These are phyloP conservation scores for Rehmannia glutinosa DNA, from an alignment of 257 asterid species.

Conservation along the genomic window DNA sequence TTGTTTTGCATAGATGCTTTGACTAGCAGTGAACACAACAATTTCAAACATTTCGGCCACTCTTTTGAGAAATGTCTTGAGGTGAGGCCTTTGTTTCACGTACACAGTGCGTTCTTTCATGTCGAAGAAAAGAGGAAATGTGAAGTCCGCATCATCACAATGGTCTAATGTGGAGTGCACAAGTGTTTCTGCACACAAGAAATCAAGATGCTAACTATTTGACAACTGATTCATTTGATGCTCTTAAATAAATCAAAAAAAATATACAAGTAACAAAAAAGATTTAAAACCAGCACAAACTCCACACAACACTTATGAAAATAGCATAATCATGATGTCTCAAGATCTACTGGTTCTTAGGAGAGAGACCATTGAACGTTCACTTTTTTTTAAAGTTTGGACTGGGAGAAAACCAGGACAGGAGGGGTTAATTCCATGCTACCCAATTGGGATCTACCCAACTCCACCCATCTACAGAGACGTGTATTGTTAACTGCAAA, in stretches of 20 bases:
- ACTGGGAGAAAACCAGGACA: too few species aligned
- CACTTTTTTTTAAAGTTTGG: too few species aligned
- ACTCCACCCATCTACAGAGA: too few species aligned
- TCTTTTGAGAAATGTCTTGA: slow-evolving; percentile 62
- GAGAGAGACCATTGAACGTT: too few species aligned
- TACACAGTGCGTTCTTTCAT: slow-evolving; percentile 80
- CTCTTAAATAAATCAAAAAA: not conserved
- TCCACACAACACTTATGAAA: not conserved
- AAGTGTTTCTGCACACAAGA: slow-evolving; percentile 75
- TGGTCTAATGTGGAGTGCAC: slow-evolving; percentile 87
- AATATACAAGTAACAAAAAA: not conserved
- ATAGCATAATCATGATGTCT: not conserved
- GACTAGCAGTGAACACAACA: slow-evolving; percentile 94
- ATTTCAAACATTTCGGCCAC: slow-evolving; percentile 87
- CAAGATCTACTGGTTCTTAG: not conserved
- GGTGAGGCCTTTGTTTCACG: slow-evolving; percentile 88
- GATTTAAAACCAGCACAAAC: not conserved
- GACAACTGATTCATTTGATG: slow-evolving; percentile 7
- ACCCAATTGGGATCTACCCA: too few species aligned
- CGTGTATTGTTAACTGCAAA: too few species aligned
- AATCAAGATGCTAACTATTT: slow-evolving; percentile 11
- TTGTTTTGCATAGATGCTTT: slow-evolving; percentile 86
- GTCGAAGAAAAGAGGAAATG: slow-evolving; percentile 80
- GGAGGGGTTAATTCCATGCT: too few species aligned
- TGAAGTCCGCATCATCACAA: slow-evolving; percentile 83